Percentiles rank a stretch among this genome's conserved stretches.
Conservation (phyloP, 305 asterid species). For the Fraxinus latifolia region DNA sequence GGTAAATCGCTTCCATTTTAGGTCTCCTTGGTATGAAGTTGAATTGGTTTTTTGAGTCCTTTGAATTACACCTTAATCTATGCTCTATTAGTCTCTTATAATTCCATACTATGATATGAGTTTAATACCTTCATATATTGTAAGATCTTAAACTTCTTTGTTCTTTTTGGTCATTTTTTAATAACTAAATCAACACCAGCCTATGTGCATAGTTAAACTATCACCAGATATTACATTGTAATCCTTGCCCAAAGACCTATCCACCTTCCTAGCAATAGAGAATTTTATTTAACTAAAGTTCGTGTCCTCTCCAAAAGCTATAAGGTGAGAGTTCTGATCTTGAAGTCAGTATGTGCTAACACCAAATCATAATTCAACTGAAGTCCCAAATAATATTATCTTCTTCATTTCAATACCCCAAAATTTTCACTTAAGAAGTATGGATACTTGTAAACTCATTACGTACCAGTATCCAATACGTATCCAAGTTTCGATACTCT, state of each 20-base stretch:
- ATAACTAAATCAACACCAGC: neutral
- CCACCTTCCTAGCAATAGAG: neutral
- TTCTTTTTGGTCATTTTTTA: neutral
- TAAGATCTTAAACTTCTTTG: neutral
- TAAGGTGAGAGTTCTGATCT: neutral
- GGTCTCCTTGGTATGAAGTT: neutral
- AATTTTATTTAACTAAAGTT: neutral
- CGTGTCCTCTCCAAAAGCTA: neutral
- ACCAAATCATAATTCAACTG: neutral
- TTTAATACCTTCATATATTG: neutral
- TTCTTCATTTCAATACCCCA: neutral
- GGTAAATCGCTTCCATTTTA: neutral
- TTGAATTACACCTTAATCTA: neutral
- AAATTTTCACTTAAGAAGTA: neutral
- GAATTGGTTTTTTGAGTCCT: neutral
- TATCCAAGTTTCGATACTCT: too few species aligned
- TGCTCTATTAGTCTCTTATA: neutral
- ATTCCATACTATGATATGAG: neutral
- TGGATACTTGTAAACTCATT: too few species aligned
- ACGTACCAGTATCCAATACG: too few species aligned
- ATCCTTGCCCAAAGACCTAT: neutral
- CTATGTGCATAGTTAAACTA: neutral
- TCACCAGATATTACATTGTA: neutral
- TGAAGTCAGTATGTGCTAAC: neutral
- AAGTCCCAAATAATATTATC: neutral